Evolutionary conservation across 805 yeast species (phyloP).

Genomic region (Cyberlindnera amylophila): DNA sequence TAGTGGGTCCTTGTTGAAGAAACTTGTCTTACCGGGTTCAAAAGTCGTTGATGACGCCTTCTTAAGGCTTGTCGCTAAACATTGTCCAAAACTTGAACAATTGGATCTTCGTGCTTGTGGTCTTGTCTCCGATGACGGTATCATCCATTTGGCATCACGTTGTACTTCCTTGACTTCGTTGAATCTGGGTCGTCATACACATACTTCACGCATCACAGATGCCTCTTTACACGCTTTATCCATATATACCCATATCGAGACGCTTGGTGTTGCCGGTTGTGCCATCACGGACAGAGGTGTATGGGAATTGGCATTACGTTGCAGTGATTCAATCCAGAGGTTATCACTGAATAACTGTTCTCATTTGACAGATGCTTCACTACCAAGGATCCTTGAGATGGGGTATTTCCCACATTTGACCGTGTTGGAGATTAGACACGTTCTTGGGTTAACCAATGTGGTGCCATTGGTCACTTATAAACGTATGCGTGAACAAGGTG

Average conservation of each 20-base stretch:
- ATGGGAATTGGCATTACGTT: conserved; percentile 69
- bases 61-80: conserved; percentile 46
- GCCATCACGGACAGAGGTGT: conserved; percentile 68
- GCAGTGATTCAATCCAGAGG: conserved; percentile 52
- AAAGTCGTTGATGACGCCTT: conserved; percentile 57
- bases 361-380: conserved; percentile 49
- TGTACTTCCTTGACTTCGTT: conserved; percentile 57
- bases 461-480: conserved; percentile 68
- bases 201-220: conserved; percentile 68
- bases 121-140: conserved; percentile 67
- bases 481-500: conserved; percentile 31
- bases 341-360: conserved; percentile 75
- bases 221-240: conserved; percentile 53
- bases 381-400: conserved; percentile 43
- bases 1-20: conserved; percentile 36
- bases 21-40: conserved; percentile 65
- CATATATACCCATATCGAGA: conserved; percentile 46
- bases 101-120: conserved; percentile 86
- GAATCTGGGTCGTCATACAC: conserved; percentile 76
- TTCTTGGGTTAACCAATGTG: conserved; percentile 53
- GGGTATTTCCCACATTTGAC: conserved; percentile 55
- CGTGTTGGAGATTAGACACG: conserved; percentile 74
- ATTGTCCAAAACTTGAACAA: conserved; percentile 55
- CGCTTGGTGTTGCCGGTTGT: conserved; percentile 90
- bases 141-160: conserved; percentile 58